Evolutionary conservation across 441 rosid species (phyloP), one percentile per base, ranked within the genome.

Genomic region (Erodium moschatum): DNA sequence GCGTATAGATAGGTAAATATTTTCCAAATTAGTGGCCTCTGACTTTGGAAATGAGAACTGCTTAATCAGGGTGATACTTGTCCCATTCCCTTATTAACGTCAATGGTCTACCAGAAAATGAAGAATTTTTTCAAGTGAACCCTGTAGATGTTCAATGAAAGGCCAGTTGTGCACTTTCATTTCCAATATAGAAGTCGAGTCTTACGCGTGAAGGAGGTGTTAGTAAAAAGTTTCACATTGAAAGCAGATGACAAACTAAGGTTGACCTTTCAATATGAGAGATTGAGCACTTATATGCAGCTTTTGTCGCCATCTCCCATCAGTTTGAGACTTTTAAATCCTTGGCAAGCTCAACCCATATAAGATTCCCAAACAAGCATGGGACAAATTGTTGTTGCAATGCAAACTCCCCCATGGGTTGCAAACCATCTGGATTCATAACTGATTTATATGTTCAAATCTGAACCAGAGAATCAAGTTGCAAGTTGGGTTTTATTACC

Each of bases 241-340:
- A 50, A n/a, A 20, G 58, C 58, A 15, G 58, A 50, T 50, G 58
- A 50, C 58, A 50, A 50, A 50, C 15, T 48, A 50, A 50, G 58
- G 58, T 50, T 50, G 58, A 50, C 58, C 18, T 4, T 15, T 15
- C 13, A 50, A 16, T n/a, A 50, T 50, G 58, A 13, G 18, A 50
- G 58, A 15, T 50, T 5, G 19, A 50, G 18, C 20, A 50, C 58
- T 50, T 15, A 50, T 50, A 50, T n/a, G 58, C 18, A n/a, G 6
- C 58, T 50, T 50, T 50, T 50, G n/a, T 15, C 5, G 58, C 15
- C 58, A 50, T 50, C 19, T 50, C 52, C 58, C 58, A 50, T 50
- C 58, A 50, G 13, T 50, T n/a, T 50, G 58, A 50, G 19, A n/a
- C 58, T 50, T 46, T 12, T 46, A 11, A 46, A 12, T n/a, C 52